These are phyloP conservation scores for Aspergillus novoparasiticus DNA, from an alignment of 2,329 filamentous ascomycete genomes.

Conservation along the genomic window DNA sequence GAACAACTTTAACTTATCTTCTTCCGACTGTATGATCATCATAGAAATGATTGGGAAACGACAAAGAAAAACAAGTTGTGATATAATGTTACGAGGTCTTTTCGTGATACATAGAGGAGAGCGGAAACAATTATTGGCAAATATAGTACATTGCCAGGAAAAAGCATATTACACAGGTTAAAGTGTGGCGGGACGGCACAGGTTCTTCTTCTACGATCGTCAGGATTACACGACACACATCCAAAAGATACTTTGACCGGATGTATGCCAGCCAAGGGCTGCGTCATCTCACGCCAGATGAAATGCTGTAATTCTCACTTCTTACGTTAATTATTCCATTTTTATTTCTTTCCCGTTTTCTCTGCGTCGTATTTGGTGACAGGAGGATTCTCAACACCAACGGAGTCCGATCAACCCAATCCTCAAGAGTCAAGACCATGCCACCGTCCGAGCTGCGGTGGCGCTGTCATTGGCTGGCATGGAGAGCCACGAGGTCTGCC, in stretches of 20 bases:
- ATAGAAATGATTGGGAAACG: background rate
- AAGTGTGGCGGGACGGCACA: background rate
- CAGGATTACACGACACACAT: background rate
- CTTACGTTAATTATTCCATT: background rate
- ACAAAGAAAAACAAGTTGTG: background rate
- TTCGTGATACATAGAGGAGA: background rate
- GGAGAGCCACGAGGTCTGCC: conserved; percentile 3
- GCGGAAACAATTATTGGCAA: background rate
- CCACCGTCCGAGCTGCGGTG: background rate
- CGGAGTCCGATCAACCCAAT: background rate
- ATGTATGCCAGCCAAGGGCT: background rate
- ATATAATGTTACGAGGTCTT: background rate
- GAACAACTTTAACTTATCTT: conserved; percentile 14
- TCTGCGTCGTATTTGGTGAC: background rate
- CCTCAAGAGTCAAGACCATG: background rate
- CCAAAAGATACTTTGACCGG: background rate
- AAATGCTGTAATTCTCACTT: background rate
- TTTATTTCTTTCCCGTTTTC: too few relatives aligned
- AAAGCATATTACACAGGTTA: background rate
- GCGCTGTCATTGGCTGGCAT: conserved; percentile 2
- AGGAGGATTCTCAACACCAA: background rate
- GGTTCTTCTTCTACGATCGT: background rate
- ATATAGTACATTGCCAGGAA: background rate
- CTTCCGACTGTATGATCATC: background rate
- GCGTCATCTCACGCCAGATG: background rate